These are phyloP conservation scores for Boletus rubropictus DNA, from an alignment of 768 basidiomycete genomes.

Conservation along the genomic window DNA sequence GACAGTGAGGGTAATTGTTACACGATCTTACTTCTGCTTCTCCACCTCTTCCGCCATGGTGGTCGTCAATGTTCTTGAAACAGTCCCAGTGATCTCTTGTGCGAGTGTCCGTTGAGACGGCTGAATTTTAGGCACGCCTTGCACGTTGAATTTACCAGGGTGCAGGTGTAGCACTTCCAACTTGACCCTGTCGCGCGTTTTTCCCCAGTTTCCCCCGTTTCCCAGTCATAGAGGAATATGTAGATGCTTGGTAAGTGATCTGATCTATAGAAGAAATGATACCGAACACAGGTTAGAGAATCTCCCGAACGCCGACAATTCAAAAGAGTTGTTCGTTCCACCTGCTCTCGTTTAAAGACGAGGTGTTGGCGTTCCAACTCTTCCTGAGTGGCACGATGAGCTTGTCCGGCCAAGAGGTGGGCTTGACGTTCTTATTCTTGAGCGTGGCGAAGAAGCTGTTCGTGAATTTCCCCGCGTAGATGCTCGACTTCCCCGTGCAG, in stretches of 20 bases:
- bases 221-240: conserved; percentile 33
- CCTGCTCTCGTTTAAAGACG: conserved; percentile 29
- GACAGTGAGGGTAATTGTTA: background rate
- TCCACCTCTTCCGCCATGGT: conserved; percentile 25
- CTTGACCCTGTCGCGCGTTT: conserved; percentile 35
- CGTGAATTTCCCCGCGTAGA: conserved; percentile 2
- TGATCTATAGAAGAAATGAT: conserved; percentile 18
- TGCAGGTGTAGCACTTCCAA: conserved; percentile 50
- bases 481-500: conserved; percentile 16
- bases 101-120: conserved; percentile 31
- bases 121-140: conserved; percentile 32
- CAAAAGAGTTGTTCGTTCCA: conserved; percentile 37
- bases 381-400: conserved; percentile 5
- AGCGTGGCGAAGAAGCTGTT: conserved; percentile 3
- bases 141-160: conserved; percentile 46
- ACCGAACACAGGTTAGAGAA: conserved; percentile 43
- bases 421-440: conserved; percentile 20
- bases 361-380: conserved; percentile 11
- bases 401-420: conserved; percentile 18
- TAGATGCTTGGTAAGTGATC: conserved; percentile 34
- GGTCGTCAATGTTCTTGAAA: conserved; percentile 39
- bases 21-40: background rate
- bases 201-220: no score
- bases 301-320: conserved; percentile 24
- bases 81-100: conserved; percentile 32